Evolutionary conservation across 352 stramenopile genomes (phyloP), one percentile per base, ranked within the genome.

Genomic region (Phytophthora cactorum): DNA sequence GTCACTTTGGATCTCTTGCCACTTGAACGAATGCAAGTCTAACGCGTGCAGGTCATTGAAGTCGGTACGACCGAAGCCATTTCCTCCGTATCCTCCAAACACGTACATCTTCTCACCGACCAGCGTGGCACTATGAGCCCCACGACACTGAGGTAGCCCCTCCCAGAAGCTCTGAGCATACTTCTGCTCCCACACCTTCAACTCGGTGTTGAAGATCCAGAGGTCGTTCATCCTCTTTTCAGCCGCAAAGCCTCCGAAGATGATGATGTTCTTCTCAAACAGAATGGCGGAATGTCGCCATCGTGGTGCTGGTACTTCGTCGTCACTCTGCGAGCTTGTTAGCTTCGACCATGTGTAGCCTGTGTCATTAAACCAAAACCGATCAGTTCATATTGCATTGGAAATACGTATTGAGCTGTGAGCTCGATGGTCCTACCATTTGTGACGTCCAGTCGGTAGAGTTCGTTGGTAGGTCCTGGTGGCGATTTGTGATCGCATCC

Each of bases 51-150:
- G 68, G 69, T 99, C 97, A 59, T 98, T 97, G 57, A 99, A 98
- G 72, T 99, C 97, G 14, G 90, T 92, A 9, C 97, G 88, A 4
- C 92, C 93, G 59, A 97, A 98, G 17, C 95, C 95, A 38, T 96
- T 93, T 28, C 97, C 97, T n/a, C 97, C 97, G 63, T 99, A 99
- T 1, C 97, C 97, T 17, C 97, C 97, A 79, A 99, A 99, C 5
- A 99, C 66, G 65, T 96, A 92, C 76, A 99, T 94, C 46, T 95
- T 96, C 31, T 92, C 78, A 22, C 79, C 83, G 11, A 98, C 76
- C 25, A 98, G 63, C 29, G 89, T 96, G 2, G 93, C 89, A 12
- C 78, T 95, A 63, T 99, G 97, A 5, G 91, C 92, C 1, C 97
- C 96, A 9, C 97, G 90, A 25, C 95, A 97, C 45, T 96, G 81